Conservation (phyloP, 78 protist species). For the Dictyostelium intermedium region DNA sequence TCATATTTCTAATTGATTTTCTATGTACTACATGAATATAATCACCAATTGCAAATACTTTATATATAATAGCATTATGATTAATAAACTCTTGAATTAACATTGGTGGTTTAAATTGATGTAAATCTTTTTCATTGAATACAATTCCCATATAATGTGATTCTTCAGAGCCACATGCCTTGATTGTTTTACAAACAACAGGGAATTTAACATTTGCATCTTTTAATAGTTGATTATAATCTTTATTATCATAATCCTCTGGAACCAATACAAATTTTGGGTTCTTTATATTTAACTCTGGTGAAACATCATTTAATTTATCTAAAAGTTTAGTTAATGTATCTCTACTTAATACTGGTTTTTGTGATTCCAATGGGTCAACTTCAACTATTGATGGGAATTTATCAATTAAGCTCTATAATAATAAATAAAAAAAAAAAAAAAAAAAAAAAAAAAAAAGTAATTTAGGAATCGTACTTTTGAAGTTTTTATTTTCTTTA, state of each 20-base stretch:
- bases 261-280: constrained; percentile 30
- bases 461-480: background rate
- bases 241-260: background rate
- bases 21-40: constrained; percentile 50
- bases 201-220: constrained; percentile 26
- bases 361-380: constrained; percentile 58
- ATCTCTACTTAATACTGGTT: constrained; percentile 46
- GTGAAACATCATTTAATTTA: constrained; percentile 6
- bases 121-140: constrained; percentile 26
- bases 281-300: background rate
- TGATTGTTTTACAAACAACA: constrained; percentile 60
- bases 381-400: constrained; percentile 44
- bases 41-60: constrained; percentile 74
- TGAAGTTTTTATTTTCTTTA: background rate
- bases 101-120: constrained; percentile 44
- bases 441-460: background rate
- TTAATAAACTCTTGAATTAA: constrained; percentile 66
- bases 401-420: background rate
- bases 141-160: constrained; percentile 71
- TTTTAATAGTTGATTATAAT: background rate
- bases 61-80: constrained; percentile 72
- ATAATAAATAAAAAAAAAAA: too few species aligned
- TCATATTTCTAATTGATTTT: constrained; percentile 72
- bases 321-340: constrained; percentile 20
- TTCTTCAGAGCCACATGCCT: constrained; percentile 78